Evolutionary conservation across 83 land plant species (phyloP).

Genomic region (Thuja plicata): DNA sequence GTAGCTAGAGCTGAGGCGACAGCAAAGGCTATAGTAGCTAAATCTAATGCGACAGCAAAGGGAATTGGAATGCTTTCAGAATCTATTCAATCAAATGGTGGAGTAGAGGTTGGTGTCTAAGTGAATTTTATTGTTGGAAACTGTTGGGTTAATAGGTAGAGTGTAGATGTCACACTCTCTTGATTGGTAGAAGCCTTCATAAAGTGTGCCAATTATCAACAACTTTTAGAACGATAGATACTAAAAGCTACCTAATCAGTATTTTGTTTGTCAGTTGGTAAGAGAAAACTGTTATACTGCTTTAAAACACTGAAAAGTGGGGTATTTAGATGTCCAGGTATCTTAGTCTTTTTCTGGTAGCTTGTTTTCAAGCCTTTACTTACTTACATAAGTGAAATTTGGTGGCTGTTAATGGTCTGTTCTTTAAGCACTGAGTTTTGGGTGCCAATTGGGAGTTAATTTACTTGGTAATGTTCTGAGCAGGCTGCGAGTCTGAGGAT

Average conservation of each 20-base stretch:
- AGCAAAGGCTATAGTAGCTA: slow-evolving; percentile 47
- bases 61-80: slow-evolving; percentile 56
- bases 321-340: neutral
- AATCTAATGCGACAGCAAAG: slow-evolving; percentile 66
- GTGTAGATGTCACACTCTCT: no score
- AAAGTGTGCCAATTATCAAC: neutral
- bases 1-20: slow-evolving; percentile 69
- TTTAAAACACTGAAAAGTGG: neutral
- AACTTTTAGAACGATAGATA: neutral
- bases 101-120: slow-evolving; percentile 56
- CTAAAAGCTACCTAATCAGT: neutral
- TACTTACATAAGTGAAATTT: neutral
- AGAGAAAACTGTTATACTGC: neutral
- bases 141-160: no score
- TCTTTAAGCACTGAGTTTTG: neutral
- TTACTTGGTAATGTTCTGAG: neutral
- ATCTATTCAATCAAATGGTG: slow-evolving; percentile 63
- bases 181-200: neutral
- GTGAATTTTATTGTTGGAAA: neutral
- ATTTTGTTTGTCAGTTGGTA: neutral
- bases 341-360: neutral
- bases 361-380: neutral
- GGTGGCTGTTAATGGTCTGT: neutral
- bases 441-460: neutral
- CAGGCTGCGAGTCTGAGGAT: slow-evolving; percentile 89